Evolutionary conservation across 116 monocot genomes (phyloP).

Genomic region (Papilionanthe hybrid): DNA sequence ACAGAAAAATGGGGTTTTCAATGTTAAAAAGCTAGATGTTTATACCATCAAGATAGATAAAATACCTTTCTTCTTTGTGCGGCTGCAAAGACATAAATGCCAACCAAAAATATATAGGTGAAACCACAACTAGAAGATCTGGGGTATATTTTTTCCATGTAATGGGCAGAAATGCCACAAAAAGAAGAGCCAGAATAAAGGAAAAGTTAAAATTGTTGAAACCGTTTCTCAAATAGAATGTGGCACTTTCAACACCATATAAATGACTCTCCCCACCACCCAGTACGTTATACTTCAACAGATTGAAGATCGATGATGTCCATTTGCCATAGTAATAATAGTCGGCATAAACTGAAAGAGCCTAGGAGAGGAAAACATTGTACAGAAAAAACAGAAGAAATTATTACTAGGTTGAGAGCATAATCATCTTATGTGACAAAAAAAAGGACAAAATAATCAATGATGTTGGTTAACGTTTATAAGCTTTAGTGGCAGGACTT

Average conservation of each 20-base stretch:
- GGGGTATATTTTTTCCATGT: constrained; percentile 68
- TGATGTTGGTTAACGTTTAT: not conserved
- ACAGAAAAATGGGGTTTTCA: not conserved
- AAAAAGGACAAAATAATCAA: not conserved
- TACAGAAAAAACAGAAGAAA: not conserved
- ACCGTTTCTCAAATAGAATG: constrained; percentile 81
- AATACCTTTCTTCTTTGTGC: constrained; percentile 98
- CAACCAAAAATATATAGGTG: constrained; percentile 92
- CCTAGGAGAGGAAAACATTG: constrained; percentile 28
- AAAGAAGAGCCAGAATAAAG: constrained; percentile 79
- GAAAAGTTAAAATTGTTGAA: constrained; percentile 95
- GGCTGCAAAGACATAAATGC: constrained; percentile 90
- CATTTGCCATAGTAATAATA: constrained; percentile 70
- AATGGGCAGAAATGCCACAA: constrained; percentile 63
- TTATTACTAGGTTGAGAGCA: not conserved
- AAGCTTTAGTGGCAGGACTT: constrained; percentile 24
- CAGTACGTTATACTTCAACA: constrained; percentile 75
- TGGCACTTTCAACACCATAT: constrained; percentile 81
- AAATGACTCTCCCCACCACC: constrained; percentile 97
- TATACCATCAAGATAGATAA: not conserved
- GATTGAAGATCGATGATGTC: constrained; percentile 93
- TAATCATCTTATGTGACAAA: constrained; percentile 1
- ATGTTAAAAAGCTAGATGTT: not conserved
- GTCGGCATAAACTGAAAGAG: constrained; percentile 60
- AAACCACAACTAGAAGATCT: constrained; percentile 72